Percentiles rank a stretch among this genome's conserved stretches.
These are phyloP conservation scores for Phycomyces nitens DNA, from an alignment of 192 early-diverging fungal genomes.

Conservation along the genomic window DNA sequence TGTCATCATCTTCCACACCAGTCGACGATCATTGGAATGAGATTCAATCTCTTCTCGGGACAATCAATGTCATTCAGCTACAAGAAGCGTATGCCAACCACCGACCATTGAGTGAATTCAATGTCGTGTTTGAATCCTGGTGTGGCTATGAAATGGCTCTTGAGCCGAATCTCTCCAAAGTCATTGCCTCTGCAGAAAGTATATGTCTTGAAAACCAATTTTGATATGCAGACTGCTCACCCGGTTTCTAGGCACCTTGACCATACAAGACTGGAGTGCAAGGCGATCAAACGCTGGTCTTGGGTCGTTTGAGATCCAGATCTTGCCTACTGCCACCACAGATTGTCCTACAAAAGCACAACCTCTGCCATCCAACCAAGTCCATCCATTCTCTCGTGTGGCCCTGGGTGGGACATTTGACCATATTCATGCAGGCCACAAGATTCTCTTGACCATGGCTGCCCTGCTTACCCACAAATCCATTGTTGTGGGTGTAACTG, in stretches of 20 bases:
- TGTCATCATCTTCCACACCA: not conserved
- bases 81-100: conserved; percentile 38
- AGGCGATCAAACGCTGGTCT: not conserved
- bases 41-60: conserved; percentile 12
- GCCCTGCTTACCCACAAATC: conserved; percentile 62
- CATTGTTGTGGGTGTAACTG: conserved; percentile 72
- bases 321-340: not conserved
- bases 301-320: too few species aligned
- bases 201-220: not conserved
- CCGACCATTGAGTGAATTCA: conserved; percentile 46
- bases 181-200: conserved; percentile 10
- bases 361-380: not conserved
- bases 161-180: conserved; percentile 2
- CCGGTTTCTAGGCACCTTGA: too few species aligned
- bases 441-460: conserved; percentile 84
- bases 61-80: conserved; percentile 50
- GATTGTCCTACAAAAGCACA: too few species aligned
- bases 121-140: conserved; percentile 54
- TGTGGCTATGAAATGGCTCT: conserved; percentile 59
- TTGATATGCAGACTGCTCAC: too few species aligned
- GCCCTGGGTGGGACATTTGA: conserved; percentile 96
- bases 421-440: conserved; percentile 92
- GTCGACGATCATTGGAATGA: conserved; percentile 20
- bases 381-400: conserved; percentile 41
- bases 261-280: not conserved